Base-by-base conservation (phyloP, 208 protist genomes). In the Trypanosoma congolense region DNA sequence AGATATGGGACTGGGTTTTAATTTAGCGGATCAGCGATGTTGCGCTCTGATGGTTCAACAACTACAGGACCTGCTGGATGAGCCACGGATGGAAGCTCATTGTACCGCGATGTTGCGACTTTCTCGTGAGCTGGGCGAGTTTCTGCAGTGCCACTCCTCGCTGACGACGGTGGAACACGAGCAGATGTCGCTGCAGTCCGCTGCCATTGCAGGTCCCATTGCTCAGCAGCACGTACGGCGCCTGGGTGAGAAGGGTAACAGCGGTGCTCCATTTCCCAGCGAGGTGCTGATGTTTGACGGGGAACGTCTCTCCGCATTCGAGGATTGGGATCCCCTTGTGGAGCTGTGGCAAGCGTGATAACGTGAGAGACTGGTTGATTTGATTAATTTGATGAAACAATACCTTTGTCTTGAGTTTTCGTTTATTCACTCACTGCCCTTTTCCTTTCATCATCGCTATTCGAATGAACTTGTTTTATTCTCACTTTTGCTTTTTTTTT, bases 211-310 rank as follows among this genome's bases (percentile, higher is more conserved):
- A 0, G 79, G 81, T 3, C 73, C 78, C 5, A 78, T 77, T 47
- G 82, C 80, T 24, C 79, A 87, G 55, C 61, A 75, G 69, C 85
- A 93, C 56, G 64, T 93, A 42, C 63, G 85, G 16, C 67, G 65
- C 25, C 58, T 77, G 10, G 76, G 79, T n/a, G 73, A 69, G 16
- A 59, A 62, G 22, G 75, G 72, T 19, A 73, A 73, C 41, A 59
- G 66, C 12, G 85, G 77, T 12, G 75, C 66, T 6, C 85, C 85
- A 22, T 88, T 77, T 55, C 85, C 85, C 14, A 70, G 67, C 19
- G 73, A 50, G 24, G 65, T 75, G 16, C 40, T 90, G 9, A 38
- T 70, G 1, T 93, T 93, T 55, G 73, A 87, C 40, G 81, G 85
- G 5, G 53, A 49, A 5, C 16, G 5, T 9, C 48, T 93, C 24